Evolutionary conservation across 2,329 filamentous ascomycete species (phyloP).

Genomic region (Cladobotryum protrusum): DNA sequence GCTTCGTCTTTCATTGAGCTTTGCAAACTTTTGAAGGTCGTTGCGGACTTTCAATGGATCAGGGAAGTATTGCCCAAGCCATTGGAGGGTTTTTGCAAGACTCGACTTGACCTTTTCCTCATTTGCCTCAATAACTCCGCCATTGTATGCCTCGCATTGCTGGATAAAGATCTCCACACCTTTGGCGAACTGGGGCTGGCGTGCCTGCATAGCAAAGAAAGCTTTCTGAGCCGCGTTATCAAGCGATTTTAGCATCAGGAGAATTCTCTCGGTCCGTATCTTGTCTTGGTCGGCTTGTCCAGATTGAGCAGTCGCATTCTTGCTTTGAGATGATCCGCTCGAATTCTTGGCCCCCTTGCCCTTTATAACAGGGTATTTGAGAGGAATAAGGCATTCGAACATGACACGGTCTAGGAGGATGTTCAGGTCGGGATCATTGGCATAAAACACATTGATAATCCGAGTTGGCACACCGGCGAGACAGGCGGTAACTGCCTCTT

Average conservation of each 20-base stretch:
- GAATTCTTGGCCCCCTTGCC: slow-evolving; percentile 55
- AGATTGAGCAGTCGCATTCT: slow-evolving; percentile 38
- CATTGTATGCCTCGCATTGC: slow-evolving; percentile 85
- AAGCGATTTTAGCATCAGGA: slow-evolving; percentile 73
- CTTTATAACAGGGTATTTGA: slow-evolving; percentile 71
- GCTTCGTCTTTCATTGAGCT: slow-evolving; percentile 79
- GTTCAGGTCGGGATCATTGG: slow-evolving; percentile 83
- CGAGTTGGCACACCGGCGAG: slow-evolving; percentile 76
- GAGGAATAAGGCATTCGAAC: slow-evolving; percentile 81
- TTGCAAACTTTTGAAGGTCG: slow-evolving; percentile 86
- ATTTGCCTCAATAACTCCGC: slow-evolving; percentile 71
- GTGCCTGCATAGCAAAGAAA: slow-evolving; percentile 78
- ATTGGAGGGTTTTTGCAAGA: slow-evolving; percentile 66
- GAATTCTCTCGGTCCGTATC: slow-evolving; percentile 75
- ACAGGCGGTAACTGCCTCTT: slow-evolving; percentile 68
- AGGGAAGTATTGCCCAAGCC: slow-evolving; percentile 67
- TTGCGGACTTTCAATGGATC: slow-evolving; percentile 65
- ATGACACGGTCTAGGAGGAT: slow-evolving; percentile 76
- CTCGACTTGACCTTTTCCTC: slow-evolving; percentile 63
- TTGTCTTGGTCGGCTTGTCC: slow-evolving; percentile 63
- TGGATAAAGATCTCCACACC: slow-evolving; percentile 72
- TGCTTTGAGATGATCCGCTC: slow-evolving; percentile 47
- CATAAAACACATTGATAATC: slow-evolving; percentile 83
- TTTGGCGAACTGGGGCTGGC: slow-evolving; percentile 68
- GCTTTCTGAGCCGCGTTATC: slow-evolving; percentile 75